A percentile compares a stretch with the other conserved stretches of the same genome.
These are phyloP conservation scores for Penstemon barbatus DNA, from an alignment of 257 asterid genomes.

Conservation along the genomic window DNA sequence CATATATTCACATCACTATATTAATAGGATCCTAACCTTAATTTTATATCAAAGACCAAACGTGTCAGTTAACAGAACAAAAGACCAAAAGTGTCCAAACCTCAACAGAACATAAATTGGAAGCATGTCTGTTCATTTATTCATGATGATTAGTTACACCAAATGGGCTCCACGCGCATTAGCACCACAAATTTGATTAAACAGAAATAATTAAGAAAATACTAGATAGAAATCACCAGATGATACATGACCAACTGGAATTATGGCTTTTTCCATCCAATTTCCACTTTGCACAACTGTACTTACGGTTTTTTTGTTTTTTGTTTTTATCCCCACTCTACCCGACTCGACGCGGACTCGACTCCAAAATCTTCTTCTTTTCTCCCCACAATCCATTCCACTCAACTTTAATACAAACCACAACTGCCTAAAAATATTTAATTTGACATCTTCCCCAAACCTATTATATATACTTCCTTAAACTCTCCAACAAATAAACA, in stretches of 20 bases:
- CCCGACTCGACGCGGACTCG: constrained; percentile 23
- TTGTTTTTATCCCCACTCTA: constrained; percentile 16
- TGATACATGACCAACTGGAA: constrained; percentile 27
- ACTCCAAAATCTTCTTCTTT: neutral
- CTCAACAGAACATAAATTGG: too few relatives aligned
- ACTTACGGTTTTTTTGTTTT: neutral
- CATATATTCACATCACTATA: too few relatives aligned
- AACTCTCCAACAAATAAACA: neutral
- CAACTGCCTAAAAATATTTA: constrained; percentile 32
- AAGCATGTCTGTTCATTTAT: neutral
- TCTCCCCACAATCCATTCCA: neutral
- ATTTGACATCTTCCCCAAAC: neutral
- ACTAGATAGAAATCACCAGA: neutral
- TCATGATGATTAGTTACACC: neutral
- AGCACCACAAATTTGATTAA: constrained; percentile 7
- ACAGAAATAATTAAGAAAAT: neutral
- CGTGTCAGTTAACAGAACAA: too few relatives aligned
- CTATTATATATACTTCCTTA: neutral
- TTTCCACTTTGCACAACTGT: constrained; percentile 26
- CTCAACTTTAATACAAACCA: neutral
- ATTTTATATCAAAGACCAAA: too few relatives aligned
- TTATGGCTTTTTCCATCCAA: constrained; percentile 20
- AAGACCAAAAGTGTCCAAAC: too few relatives aligned
- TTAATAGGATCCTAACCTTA: too few relatives aligned
- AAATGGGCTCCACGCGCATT: constrained; percentile 35